These are phyloP conservation scores for Dactylellina sp. DNA, from an alignment of 2,329 filamentous ascomycete species.

Conservation along the genomic window DNA sequence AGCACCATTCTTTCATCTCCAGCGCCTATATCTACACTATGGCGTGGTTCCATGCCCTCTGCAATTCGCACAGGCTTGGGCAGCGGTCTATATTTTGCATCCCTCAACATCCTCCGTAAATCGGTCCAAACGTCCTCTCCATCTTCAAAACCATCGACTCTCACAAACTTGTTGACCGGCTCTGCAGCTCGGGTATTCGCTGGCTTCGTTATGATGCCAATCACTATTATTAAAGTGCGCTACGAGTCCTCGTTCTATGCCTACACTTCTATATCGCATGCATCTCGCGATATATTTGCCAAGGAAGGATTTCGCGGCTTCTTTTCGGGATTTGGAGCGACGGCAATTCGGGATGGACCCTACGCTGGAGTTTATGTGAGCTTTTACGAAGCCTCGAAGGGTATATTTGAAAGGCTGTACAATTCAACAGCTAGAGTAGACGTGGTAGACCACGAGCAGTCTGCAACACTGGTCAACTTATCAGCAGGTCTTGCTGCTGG, in stretches of 20 bases:
- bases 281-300: slow-evolving; percentile 78
- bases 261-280: slow-evolving; percentile 80
- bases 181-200: slow-evolving; percentile 85
- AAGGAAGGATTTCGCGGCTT: slow-evolving; percentile 83
- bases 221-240: slow-evolving; percentile 95
- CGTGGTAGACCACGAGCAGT: slow-evolving; percentile 57
- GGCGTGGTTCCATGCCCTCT: slow-evolving; percentile 91
- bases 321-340: slow-evolving; percentile 93
- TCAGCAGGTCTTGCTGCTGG: slow-evolving; percentile 83
- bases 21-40: slow-evolving; percentile 78
- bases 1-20: slow-evolving; percentile 76
- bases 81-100: slow-evolving; percentile 92
- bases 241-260: slow-evolving; percentile 90
- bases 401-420: slow-evolving; percentile 67
- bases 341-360: slow-evolving; percentile 91
- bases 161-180: slow-evolving; percentile 87
- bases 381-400: slow-evolving; percentile 89
- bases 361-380: slow-evolving; percentile 95
- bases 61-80: slow-evolving; percentile 94
- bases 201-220: slow-evolving; percentile 91
- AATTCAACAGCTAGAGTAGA: slow-evolving; percentile 56
- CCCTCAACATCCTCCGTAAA: slow-evolving; percentile 84
- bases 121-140: slow-evolving; percentile 64
- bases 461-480: slow-evolving; percentile 82
- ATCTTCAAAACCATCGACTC: slow-evolving; percentile 72